A percentile compares a stretch with the other conserved stretches of the same genome.
Conservation (phyloP, 2,329 filamentous ascomycete genomes). For the Trichoderma citrinoviride region DNA sequence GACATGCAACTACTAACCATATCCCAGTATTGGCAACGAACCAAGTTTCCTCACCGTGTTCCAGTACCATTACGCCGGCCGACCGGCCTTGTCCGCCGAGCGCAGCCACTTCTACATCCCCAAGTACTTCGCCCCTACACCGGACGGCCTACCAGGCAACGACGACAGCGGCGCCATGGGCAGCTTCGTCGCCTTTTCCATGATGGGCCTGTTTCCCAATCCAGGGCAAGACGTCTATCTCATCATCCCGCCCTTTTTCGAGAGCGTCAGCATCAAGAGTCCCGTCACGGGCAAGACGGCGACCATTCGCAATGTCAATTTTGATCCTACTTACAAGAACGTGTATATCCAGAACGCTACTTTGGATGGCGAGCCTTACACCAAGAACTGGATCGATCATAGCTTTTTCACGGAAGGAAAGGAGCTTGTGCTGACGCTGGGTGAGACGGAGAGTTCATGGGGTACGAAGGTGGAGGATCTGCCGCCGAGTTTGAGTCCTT, state of each 20-base stretch:
- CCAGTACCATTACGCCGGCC: constrained; percentile 67
- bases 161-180: constrained; percentile 72
- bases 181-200: constrained; percentile 61
- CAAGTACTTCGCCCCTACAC: constrained; percentile 56
- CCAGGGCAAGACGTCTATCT: constrained; percentile 68
- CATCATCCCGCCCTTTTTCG: constrained; percentile 68
- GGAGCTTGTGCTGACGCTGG: constrained; percentile 61
- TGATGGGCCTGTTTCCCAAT: constrained; percentile 70
- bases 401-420: constrained; percentile 65
- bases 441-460: constrained; percentile 61
- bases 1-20: background rate
- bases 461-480: constrained; percentile 58
- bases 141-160: constrained; percentile 64
- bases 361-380: constrained; percentile 58
- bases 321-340: constrained; percentile 55
- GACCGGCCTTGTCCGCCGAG: constrained; percentile 53
- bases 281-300: constrained; percentile 59
- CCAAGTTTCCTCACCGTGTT: constrained; percentile 62
- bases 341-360: constrained; percentile 66
- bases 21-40: constrained; percentile 63
- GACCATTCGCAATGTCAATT: constrained; percentile 58
- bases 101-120: constrained; percentile 66
- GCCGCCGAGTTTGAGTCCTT: constrained; percentile 55
- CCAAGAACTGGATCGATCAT: constrained; percentile 66
- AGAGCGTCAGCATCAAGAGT: constrained; percentile 56